Base-by-base conservation (phyloP, 768 basidiomycete genomes). In the Coprinopsis strossmayeri region DNA sequence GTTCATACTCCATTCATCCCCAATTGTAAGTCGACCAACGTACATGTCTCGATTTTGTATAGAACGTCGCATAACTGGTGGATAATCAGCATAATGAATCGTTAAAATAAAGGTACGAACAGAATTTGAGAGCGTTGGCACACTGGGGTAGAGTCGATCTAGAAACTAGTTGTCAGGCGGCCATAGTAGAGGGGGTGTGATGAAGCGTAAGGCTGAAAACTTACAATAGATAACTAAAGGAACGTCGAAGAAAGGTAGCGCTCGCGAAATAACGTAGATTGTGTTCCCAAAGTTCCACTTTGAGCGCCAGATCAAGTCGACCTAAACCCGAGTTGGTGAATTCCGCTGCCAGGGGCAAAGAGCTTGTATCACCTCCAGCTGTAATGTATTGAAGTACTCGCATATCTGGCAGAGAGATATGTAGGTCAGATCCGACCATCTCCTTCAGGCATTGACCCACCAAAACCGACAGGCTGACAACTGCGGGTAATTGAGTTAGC, bases 11-110 rank as follows among this genome's bases (percentile, higher is more conserved):
- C n/a, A n/a, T n/a, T n/a, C n/a, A n/a, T n/a, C n/a, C n/a, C n/a
- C n/a, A n/a, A n/a, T n/a, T n/a, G n/a, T n/a, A n/a, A n/a, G n/a
- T 5, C 41, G 25, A 23, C 5, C 5, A 9, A 26, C 41, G 11
- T 26, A 42, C 41, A 42, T 3, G 41, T 42, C 24, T 42, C 41
- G 10, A 42, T 17, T 20, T 42, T 42, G 23, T 42, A 42, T 17
- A 42, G 24, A 5, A 20, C 41, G 25, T 26, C 24, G 41, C 41
- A 42, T 23, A 42, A 11, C 41, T 42, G 20, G 20, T 11, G 37
- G 11, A 34, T 39, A 39, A 11, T 11, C 18, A 20, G 9, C 10
- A 20, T 21, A 21, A 42, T 25, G 18, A n/a, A 21, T 38, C 5
- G 20, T 5, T 21, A 7, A 5, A 9, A 21, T 5, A 38, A 7